phyloP scores from a whole-genome alignment of 2,329 filamentous ascomycete genomes.

The Phyllosticta paracitricarpa region DNA sequence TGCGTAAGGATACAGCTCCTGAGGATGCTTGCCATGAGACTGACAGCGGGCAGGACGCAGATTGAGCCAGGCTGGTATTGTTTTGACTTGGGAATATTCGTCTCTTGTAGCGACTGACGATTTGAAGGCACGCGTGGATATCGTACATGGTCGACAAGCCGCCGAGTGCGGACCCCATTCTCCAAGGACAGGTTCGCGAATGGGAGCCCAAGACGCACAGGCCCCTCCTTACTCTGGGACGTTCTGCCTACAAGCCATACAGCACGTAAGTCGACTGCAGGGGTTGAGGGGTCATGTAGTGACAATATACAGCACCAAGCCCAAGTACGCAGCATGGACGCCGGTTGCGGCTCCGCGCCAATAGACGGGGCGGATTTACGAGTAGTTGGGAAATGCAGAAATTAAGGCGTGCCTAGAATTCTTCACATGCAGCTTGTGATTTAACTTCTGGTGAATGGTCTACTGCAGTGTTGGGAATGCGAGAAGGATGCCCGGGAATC shows the following conservation, averaged over 20 bases:
- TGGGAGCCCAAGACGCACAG: conserved; percentile 71
- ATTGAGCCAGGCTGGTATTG: conserved; percentile 79
- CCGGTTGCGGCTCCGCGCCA: conserved; percentile 36
- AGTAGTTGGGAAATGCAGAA: background rate
- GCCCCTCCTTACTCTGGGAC: conserved; percentile 64
- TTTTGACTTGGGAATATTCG: background rate
- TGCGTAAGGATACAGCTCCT: conserved; percentile 41
- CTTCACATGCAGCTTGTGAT: background rate
- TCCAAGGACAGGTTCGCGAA: conserved; percentile 54
- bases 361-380: background rate
- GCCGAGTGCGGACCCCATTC: conserved; percentile 63
- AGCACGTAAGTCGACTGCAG: conserved; percentile 62
- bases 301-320: conserved; percentile 33
- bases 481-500: background rate
- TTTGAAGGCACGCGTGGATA: conserved; percentile 77
- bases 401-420: background rate
- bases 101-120: background rate
- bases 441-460: background rate
- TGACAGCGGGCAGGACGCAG: conserved; percentile 51
- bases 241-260: conserved; percentile 83
- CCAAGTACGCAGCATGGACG: conserved; percentile 39
- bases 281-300: background rate
- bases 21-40: conserved; percentile 11
- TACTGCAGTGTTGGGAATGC: background rate
- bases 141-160: conserved; percentile 86